Evolutionary conservation across 345 rosid genomes (phyloP).

Genomic region (Isatis tinctoria): DNA sequence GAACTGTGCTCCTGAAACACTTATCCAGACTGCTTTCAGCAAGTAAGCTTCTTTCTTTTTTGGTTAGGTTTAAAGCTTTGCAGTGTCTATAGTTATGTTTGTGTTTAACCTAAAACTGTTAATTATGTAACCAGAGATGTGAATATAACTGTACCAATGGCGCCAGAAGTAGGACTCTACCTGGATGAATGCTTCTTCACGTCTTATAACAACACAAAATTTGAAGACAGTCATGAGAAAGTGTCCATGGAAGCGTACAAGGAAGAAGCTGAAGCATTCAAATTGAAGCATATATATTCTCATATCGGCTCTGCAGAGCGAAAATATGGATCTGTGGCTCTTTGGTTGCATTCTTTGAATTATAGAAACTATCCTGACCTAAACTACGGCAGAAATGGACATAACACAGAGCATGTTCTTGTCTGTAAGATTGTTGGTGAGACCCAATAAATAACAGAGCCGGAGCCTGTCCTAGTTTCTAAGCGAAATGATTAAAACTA

Average conservation of each 20-base stretch:
- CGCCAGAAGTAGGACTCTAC: slow-evolving; percentile 90
- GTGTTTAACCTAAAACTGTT: neutral
- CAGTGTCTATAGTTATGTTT: neutral
- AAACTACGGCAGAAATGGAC: neutral
- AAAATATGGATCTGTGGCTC: slow-evolving; percentile 71
- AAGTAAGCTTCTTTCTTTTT: slow-evolving; percentile 41
- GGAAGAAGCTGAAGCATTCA: slow-evolving; percentile 74
- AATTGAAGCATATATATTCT: slow-evolving; percentile 68
- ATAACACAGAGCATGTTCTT: neutral
- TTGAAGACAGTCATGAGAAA: slow-evolving; percentile 75
- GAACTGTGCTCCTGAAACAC: slow-evolving; percentile 62
- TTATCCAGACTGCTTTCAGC: slow-evolving; percentile 61
- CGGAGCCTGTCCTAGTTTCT: neutral
- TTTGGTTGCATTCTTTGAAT: slow-evolving; percentile 95
- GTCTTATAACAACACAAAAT: slow-evolving; percentile 60
- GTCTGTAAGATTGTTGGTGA: neutral
- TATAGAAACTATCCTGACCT: slow-evolving; percentile 78
- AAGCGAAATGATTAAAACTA: slow-evolving; percentile 2
- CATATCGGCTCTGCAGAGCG: slow-evolving; percentile 70
- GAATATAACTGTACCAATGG: slow-evolving; percentile 70
- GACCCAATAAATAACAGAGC: neutral
- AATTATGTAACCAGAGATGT: slow-evolving; percentile 46
- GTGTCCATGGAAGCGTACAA: slow-evolving; percentile 66
- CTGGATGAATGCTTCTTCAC: slow-evolving; percentile 84
- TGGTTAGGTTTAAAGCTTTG: neutral